Conservation (phyloP, 2,329 filamentous ascomycete species). For the Colletotrichum liaoningense region DNA sequence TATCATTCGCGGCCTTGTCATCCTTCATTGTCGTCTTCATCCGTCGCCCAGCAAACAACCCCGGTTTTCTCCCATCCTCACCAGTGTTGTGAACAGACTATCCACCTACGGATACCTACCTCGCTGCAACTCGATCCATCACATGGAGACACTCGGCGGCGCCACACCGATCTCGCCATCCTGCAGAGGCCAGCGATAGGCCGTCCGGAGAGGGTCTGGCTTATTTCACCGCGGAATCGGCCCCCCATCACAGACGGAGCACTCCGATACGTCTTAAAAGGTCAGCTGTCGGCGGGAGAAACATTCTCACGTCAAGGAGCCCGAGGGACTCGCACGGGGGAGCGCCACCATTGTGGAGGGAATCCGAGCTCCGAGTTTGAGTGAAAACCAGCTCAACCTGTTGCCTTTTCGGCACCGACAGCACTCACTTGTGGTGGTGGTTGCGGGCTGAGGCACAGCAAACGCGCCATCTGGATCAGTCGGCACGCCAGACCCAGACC, state of each 20-base stretch:
- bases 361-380: conserved; percentile 14
- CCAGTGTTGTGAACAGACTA: neutral
- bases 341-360: conserved; percentile 10
- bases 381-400: neutral
- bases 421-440: neutral
- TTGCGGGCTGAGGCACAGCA: conserved; percentile 13
- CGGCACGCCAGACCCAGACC: conserved; percentile 25
- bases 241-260: neutral
- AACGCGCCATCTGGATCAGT: conserved; percentile 29
- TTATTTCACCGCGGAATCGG: neutral
- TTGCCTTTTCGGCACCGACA: neutral
- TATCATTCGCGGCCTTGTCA: neutral
- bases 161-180: neutral
- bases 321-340: neutral
- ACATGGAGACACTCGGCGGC: neutral
- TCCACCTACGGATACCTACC: neutral
- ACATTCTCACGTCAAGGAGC: neutral
- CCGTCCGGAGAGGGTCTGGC: neutral
- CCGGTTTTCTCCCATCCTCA: conserved; percentile 1
- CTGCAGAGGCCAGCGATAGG: neutral
- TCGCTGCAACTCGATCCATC: neutral
- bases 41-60: neutral
- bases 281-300: neutral
- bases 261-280: neutral
- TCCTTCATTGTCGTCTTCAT: neutral